Percentiles rank a stretch among this genome's conserved stretches.
Evolutionary conservation across 1,284 basidiomycete species (phyloP).

Genomic region (Rhodotorula mucilaginosa): DNA sequence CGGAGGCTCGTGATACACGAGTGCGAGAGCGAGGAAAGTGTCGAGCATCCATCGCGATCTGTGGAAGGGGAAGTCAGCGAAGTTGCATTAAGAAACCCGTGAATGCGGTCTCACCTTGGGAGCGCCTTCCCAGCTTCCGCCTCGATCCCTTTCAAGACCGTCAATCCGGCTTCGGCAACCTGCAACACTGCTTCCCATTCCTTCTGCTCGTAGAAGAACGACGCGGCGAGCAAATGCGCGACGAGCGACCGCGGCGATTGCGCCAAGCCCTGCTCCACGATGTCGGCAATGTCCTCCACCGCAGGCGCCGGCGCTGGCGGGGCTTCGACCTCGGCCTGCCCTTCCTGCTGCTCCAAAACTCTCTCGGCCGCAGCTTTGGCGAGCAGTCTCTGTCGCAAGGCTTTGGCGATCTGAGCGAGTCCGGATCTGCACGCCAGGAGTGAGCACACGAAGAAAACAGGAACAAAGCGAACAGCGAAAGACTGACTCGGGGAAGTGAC

Average conservation of each 20-base stretch:
- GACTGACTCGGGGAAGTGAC: conserved; percentile 61
- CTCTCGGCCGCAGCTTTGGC: neutral
- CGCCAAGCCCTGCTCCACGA: conserved; percentile 54
- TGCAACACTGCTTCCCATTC: conserved; percentile 76
- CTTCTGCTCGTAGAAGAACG: conserved; percentile 60
- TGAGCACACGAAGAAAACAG: neutral
- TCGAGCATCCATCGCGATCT: conserved; percentile 54
- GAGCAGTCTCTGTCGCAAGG: neutral
- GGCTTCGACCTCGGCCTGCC: neutral
- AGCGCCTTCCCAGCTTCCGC: conserved; percentile 61
- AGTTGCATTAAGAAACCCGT: neutral
- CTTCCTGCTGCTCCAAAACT: conserved; percentile 1
- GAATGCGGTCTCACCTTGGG: conserved; percentile 46
- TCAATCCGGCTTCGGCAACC: conserved; percentile 67
- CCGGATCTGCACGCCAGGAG: conserved; percentile 21
- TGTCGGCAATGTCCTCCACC: conserved; percentile 53
- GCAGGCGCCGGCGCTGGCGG: conserved; percentile 28
- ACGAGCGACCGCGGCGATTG: conserved; percentile 64
- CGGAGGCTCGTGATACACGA: conserved; percentile 83
- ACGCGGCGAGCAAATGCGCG: conserved; percentile 61
- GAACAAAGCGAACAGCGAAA: conserved; percentile 1
- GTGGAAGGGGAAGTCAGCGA: neutral
- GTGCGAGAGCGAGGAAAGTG: conserved; percentile 64
- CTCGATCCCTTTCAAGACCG: conserved; percentile 61
- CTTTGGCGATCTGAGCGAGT: conserved; percentile 15